Evolutionary conservation across 108 stramenopile species (phyloP).

Genomic region (Pseudonitzschia delicatissima): DNA sequence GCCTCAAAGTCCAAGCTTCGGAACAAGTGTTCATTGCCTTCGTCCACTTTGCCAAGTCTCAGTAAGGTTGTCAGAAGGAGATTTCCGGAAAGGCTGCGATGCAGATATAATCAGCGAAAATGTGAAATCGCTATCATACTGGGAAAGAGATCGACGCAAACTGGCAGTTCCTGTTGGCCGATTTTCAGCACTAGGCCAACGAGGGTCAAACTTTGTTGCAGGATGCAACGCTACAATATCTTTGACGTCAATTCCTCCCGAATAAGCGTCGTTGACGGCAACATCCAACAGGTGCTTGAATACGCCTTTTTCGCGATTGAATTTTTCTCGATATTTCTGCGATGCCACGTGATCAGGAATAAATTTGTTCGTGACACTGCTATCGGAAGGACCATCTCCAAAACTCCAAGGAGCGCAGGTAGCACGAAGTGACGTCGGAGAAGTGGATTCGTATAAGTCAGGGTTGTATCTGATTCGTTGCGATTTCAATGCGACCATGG

Average conservation of each 20-base stretch:
- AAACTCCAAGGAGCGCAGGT: slow-evolving; percentile 25
- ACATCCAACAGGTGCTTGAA: slow-evolving; percentile 35
- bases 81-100: slow-evolving; percentile 30
- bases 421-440: slow-evolving; percentile 10
- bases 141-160: slow-evolving; percentile 64
- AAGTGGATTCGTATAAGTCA: slow-evolving; percentile 13
- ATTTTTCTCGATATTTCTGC: slow-evolving; percentile 59
- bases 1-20: slow-evolving; percentile 80
- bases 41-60: slow-evolving; percentile 68
- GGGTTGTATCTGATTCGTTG: slow-evolving; percentile 74
- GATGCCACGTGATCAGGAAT: slow-evolving; percentile 66
- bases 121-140: slow-evolving; percentile 49
- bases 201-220: slow-evolving; percentile 71
- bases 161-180: slow-evolving; percentile 66
- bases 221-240: slow-evolving; percentile 86
- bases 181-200: slow-evolving; percentile 31
- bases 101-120: slow-evolving; percentile 65
- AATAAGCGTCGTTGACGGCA: slow-evolving; percentile 41
- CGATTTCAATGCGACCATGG: slow-evolving; percentile 71
- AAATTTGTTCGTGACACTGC: slow-evolving; percentile 30
- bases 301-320: slow-evolving; percentile 41
- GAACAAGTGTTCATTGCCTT: slow-evolving; percentile 55
- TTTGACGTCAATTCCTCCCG: slow-evolving; percentile 47
- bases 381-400: slow-evolving; percentile 31
- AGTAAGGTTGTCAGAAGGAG: slow-evolving; percentile 27